Conservation (phyloP, 805 yeast species). For the Candida palmyrensis region DNA sequence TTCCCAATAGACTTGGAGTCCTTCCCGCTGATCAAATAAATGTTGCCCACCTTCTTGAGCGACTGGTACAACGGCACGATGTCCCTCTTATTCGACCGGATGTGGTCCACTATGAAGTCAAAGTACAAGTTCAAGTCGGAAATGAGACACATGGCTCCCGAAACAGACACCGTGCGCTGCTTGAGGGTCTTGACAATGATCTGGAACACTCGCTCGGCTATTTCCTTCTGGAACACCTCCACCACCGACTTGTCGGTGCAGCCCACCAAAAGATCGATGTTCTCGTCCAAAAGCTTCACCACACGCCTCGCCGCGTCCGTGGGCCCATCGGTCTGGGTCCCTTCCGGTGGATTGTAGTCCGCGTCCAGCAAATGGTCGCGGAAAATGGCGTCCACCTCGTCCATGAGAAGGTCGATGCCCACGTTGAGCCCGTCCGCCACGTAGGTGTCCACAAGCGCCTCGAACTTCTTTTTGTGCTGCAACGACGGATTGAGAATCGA, state of each 20-base stretch:
- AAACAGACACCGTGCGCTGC: constrained; percentile 61
- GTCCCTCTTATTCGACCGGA: constrained; percentile 55
- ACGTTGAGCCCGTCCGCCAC: constrained; percentile 91
- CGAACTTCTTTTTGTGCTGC: constrained; percentile 76
- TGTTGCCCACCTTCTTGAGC: constrained; percentile 77
- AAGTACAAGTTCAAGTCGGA: constrained; percentile 78
- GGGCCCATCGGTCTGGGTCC: constrained; percentile 23
- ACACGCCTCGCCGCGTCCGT: constrained; percentile 63
- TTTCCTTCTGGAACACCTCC: constrained; percentile 91
- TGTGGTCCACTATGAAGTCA: constrained; percentile 51
- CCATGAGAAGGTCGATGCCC: constrained; percentile 86
- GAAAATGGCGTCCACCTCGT: constrained; percentile 65
- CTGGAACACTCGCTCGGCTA: constrained; percentile 80
- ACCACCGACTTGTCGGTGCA: constrained; percentile 83
- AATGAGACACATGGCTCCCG: constrained; percentile 79
- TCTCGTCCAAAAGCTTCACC: constrained; percentile 59
- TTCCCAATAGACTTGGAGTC: constrained; percentile 84
- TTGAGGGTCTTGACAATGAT: constrained; percentile 74
- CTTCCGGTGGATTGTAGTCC: constrained; percentile 53
- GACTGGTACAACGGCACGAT: constrained; percentile 75
- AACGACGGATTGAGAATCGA: constrained; percentile 77
- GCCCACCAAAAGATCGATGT: constrained; percentile 68
- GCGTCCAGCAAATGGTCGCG: constrained; percentile 51
- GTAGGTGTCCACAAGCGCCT: constrained; percentile 72
- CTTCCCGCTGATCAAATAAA: constrained; percentile 63